Base-by-base conservation (phyloP, 169 alveolate species). In the Cardiosporidium cionae region DNA sequence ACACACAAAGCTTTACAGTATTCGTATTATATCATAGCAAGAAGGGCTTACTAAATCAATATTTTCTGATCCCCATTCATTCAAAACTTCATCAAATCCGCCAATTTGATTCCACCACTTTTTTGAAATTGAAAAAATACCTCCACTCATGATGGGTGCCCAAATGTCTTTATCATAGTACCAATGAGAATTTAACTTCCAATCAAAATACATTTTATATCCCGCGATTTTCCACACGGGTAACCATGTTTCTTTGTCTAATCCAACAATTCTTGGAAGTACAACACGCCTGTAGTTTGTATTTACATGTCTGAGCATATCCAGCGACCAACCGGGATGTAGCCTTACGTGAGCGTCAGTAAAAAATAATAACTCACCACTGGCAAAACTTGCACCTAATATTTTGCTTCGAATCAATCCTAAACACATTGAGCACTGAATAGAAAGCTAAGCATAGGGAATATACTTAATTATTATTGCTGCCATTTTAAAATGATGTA, bases 21-120 rank as follows among this genome's bases (percentile, higher is more conserved):
- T n/a, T n/a, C n/a, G n/a, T n/a, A n/a, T n/a, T n/a, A n/a, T n/a
- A n/a, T n/a, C n/a, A n/a, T n/a, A n/a, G n/a, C n/a, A n/a, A n/a
- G n/a, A n/a, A n/a, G n/a, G 22, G 67, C 5, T 7, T n/a, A n/a
- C n/a, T n/a, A n/a, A n/a, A n/a, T 82, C 90, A 36, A 85, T 85
- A 81, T 85, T 85, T 62, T 85, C 90, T 0, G 85, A 87, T 25
- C 90, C 90, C 90, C 90, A 85, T 75, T 64, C 72, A 29, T 66
- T 64, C 90, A 85, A 82, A 28, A 83, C 86, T 27, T 82, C 78
- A 72, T 85, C 90, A 33, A 74, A 79, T 73, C 76, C 83, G 0
- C 90, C 90, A 23, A 84, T 82, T 80, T 85, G 85, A 54, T 79
- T 79, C 90, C 90, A 85, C 90, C 90, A 85, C 7, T 73, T 37